These are phyloP conservation scores for Lachnellula hyalina DNA, from an alignment of 2,329 filamentous ascomycete species.

Conservation along the genomic window DNA sequence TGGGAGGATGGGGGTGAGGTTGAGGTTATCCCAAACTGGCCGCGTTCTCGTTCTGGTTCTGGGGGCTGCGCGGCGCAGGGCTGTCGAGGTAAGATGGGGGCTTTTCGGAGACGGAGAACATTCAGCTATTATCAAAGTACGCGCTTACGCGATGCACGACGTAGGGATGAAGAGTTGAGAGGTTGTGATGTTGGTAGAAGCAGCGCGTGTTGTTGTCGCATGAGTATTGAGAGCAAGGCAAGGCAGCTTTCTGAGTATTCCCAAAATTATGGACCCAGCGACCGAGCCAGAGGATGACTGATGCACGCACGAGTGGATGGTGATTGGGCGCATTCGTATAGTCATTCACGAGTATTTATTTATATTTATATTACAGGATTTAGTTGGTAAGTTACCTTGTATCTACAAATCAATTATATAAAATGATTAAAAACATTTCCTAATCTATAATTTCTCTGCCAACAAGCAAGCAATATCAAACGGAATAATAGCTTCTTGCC, in stretches of 20 bases:
- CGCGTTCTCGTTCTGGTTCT: conserved; percentile 22
- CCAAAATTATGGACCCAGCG: background rate
- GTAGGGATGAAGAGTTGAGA: background rate
- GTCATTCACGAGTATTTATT: too few relatives aligned
- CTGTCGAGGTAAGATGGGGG: background rate
- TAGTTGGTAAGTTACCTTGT: too few relatives aligned
- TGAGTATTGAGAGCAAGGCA: background rate
- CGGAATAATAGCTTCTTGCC: background rate
- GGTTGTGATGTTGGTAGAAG: conserved; percentile 1
- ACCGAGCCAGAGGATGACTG: background rate
- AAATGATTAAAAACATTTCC: too few relatives aligned
- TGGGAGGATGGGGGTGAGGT: conserved; percentile 36
- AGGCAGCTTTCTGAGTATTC: background rate
- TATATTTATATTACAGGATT: too few relatives aligned
- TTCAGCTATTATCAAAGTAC: conserved; percentile 12
- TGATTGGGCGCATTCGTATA: too few relatives aligned
- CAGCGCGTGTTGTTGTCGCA: conserved; percentile 6
- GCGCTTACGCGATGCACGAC: background rate
- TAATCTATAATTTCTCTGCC: background rate
- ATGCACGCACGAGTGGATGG: background rate
- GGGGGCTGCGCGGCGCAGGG: background rate
- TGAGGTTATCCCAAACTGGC: conserved; percentile 16
- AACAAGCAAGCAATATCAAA: background rate
- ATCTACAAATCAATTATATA: too few relatives aligned
- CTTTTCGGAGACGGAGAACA: background rate